Evolutionary conservation across 352 stramenopile genomes (phyloP).

Genomic region (Phytophthora sojae): DNA sequence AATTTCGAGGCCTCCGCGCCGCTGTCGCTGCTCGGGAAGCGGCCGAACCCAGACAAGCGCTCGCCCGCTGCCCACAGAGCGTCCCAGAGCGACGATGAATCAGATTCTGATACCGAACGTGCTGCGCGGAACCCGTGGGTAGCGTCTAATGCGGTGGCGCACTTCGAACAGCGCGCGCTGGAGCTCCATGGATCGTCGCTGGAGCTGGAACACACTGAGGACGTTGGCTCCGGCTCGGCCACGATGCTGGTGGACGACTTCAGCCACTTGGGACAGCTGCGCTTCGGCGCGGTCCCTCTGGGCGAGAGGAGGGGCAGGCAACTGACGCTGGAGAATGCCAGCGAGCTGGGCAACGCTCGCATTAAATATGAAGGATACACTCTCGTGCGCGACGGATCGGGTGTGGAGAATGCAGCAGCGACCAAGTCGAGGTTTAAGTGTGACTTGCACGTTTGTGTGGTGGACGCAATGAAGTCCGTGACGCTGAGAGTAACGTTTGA

Average conservation of each 20-base stretch:
- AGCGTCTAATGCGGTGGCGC: conserved; percentile 7
- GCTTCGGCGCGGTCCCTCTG: conserved; percentile 62
- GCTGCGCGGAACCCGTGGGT: conserved; percentile 3
- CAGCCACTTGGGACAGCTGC: conserved; percentile 42
- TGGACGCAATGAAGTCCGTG: conserved; percentile 62
- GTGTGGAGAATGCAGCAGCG: conserved; percentile 9
- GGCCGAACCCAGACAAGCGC: conserved; percentile 3
- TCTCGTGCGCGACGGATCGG: conserved; percentile 28
- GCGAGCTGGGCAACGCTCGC: conserved; percentile 60
- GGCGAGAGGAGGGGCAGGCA: conserved; percentile 55
- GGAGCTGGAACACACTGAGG: conserved; percentile 1
- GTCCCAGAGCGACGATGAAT: conserved; percentile 11
- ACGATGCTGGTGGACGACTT: conserved; percentile 65
- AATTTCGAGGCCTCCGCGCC: background rate
- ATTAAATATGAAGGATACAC: conserved; percentile 78
- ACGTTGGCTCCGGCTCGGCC: background rate
- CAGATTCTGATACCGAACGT: background rate
- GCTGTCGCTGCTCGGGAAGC: conserved; percentile 36
- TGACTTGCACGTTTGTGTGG: conserved; percentile 74
- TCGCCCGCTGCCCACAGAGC: conserved; percentile 4
- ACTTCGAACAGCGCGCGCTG: conserved; percentile 35
- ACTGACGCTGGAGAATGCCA: conserved; percentile 68
- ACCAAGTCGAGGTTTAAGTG: conserved; percentile 64
- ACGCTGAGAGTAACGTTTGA: conserved; percentile 74
- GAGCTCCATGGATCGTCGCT: conserved; percentile 16